Evolutionary conservation across 192 early-diverging fungal species (phyloP).

Genomic region (Cetraspora pellucida): DNA sequence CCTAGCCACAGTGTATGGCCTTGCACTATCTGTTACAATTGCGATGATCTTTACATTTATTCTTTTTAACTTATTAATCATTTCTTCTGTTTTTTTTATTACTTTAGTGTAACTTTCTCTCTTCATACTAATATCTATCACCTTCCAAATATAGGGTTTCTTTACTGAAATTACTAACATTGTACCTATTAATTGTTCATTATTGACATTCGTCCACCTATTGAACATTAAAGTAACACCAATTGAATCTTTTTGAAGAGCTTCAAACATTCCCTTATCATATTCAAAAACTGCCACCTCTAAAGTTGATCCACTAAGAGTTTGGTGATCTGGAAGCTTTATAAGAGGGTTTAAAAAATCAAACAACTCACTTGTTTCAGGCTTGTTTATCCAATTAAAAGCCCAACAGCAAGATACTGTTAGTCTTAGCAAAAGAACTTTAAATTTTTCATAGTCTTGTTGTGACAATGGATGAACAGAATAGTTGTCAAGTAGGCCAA

Average conservation of each 20-base stretch:
- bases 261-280: not conserved
- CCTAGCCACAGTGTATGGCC: not conserved
- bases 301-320: not conserved
- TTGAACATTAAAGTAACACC: not conserved
- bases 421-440: not conserved
- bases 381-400: conserved; percentile 7
- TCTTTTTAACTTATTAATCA: not conserved
- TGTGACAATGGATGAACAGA: not conserved
- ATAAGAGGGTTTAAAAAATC: not conserved
- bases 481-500: not conserved
- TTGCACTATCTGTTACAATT: conserved; percentile 13
- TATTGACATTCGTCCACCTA: not conserved
- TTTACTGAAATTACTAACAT: not conserved
- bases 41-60: not conserved
- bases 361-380: not conserved
- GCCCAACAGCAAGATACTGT: not conserved
- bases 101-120: not conserved
- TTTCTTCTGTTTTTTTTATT: not conserved
- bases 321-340: not conserved
- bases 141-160: not conserved
- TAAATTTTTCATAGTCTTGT: not conserved
- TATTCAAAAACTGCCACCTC: not conserved
- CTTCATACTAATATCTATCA: not conserved
- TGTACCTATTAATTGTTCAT: conserved; percentile 1
- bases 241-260: not conserved